A percentile compares a stretch with the other conserved stretches of the same genome.
Conservation (phyloP, 2,329 filamentous ascomycete genomes). For the Xylaria polymorpha region DNA sequence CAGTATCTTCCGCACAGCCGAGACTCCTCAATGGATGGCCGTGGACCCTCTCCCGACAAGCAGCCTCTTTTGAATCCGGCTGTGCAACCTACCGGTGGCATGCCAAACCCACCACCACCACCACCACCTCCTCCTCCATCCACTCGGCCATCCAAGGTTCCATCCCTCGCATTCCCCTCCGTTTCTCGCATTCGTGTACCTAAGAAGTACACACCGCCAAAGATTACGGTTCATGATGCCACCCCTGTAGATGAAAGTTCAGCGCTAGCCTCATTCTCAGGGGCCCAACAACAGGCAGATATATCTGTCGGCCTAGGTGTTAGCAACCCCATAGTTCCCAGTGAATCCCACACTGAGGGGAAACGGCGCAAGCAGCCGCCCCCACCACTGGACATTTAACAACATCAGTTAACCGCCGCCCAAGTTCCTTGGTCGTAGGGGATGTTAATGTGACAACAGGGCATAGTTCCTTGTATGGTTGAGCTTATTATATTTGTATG, state of each 20-base stretch:
- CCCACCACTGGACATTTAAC: constrained; percentile 33
- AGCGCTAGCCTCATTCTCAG: background rate
- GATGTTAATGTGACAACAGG: constrained; percentile 53
- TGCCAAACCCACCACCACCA: constrained; percentile 21
- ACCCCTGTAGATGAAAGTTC: constrained; percentile 43
- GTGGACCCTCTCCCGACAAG: constrained; percentile 38
- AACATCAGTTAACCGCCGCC: constrained; percentile 30
- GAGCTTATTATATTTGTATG: constrained; percentile 30
- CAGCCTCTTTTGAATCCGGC: constrained; percentile 29
- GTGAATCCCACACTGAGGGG: constrained; percentile 45
- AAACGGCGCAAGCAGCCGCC: constrained; percentile 32
- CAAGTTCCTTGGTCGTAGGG: constrained; percentile 13
- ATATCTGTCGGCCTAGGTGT: constrained; percentile 46
- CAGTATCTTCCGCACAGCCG: constrained; percentile 32
- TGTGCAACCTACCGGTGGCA: constrained; percentile 2
- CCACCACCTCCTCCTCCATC: constrained; percentile 27
- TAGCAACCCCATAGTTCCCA: constrained; percentile 45
- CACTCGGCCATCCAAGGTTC: constrained; percentile 46
- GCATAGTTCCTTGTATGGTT: constrained; percentile 53
- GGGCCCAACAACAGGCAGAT: constrained; percentile 38
- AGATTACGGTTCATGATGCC: constrained; percentile 49
- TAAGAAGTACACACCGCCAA: constrained; percentile 57
- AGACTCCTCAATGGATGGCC: constrained; percentile 34
- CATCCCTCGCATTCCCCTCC: constrained; percentile 54
- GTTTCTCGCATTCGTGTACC: constrained; percentile 55